A percentile compares a stretch with the other conserved stretches of the same genome.
These are phyloP conservation scores for Hygrocybe punicea DNA, from an alignment of 768 basidiomycete genomes.

Conservation along the genomic window DNA sequence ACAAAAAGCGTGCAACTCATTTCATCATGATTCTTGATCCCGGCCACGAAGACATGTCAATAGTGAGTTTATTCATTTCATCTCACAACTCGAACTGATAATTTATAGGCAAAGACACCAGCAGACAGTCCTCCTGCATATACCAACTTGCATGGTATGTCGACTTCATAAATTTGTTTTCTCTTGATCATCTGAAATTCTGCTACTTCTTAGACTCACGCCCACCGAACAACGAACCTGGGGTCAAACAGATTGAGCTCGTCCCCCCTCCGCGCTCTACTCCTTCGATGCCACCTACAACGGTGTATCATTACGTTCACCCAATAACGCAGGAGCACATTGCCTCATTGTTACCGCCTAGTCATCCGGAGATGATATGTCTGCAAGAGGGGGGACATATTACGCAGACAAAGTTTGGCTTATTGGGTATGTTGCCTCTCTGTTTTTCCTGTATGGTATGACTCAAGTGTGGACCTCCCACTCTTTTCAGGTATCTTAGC, in stretches of 20 bases:
- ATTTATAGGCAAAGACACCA: constrained; percentile 9
- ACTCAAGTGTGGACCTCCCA: constrained; percentile 5
- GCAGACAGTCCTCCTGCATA: constrained; percentile 52
- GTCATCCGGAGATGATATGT: constrained; percentile 82
- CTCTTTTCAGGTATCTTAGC: constrained; percentile 63
- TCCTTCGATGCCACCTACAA: constrained; percentile 40
- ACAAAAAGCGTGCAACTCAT: background rate
- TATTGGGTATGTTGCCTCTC: constrained; percentile 53
- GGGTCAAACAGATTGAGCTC: background rate
- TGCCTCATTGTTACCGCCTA: constrained; percentile 65
- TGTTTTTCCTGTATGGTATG: background rate
- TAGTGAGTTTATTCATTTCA: constrained; percentile 1
- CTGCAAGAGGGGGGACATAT: constrained; percentile 73
- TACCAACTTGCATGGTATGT: constrained; percentile 23
- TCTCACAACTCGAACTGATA: constrained; percentile 1
- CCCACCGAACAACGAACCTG: background rate
- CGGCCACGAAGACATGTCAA: constrained; percentile 25
- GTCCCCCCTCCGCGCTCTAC: background rate
- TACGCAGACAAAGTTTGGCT: constrained; percentile 58
- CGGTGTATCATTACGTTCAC: constrained; percentile 67
- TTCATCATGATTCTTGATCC: constrained; percentile 29
- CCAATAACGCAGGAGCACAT: constrained; percentile 55
- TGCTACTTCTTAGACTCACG: background rate
- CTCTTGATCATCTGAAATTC: background rate
- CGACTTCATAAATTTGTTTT: constrained; percentile 16